Base-by-base conservation (phyloP, 306 rosid species). In the Adenanthera pavonina region DNA sequence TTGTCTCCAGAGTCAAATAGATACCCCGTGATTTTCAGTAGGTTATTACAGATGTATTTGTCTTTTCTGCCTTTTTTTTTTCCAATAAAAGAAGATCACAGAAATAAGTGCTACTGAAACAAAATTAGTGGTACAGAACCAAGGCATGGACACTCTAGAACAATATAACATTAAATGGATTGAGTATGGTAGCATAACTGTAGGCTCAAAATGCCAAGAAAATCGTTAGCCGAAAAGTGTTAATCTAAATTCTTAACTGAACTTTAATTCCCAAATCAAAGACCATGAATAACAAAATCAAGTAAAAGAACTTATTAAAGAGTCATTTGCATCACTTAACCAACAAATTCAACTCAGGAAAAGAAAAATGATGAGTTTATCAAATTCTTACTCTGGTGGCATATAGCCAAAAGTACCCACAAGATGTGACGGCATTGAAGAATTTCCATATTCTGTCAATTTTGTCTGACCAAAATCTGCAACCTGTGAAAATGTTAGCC, bases 371-470 rank as follows among this genome's bases (percentile, higher is more conserved):
- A 15, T 15, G 10, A 17, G 74, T 54, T 62, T 6, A 34, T 15
- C 19, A 66, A 57, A 56, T 69, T 78, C 92, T 43, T 86, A 89
- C 97, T 92, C 95, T 3, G 93, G 95, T 62, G 97, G 86, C 95
- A 91, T 91, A 76, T 91, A 92, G 43, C 95, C 97, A 56, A 92
- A 92, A 33, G 95, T 90, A n/a, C 97, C 97, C 44, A 85, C 95
- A 52, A 91, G 93, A 82, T 91, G 92, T 5, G 95, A 84, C 35
- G 83, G 91, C 74, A 88, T 53, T 17, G 95, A 92, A 76, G 79
- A 49, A 69, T 84, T 89, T 60, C 90, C 93, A 71, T 84, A 85
- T 83, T 91, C 93, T 8, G 89, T 84, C 82, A 91, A 76, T 79
- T 81, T 89, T 71, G 97, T 52, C 25, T 90, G 85, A 56, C 97